Base-by-base conservation (phyloP, 495 filamentous ascomycete species). In the Venustampulla echinocandica region DNA sequence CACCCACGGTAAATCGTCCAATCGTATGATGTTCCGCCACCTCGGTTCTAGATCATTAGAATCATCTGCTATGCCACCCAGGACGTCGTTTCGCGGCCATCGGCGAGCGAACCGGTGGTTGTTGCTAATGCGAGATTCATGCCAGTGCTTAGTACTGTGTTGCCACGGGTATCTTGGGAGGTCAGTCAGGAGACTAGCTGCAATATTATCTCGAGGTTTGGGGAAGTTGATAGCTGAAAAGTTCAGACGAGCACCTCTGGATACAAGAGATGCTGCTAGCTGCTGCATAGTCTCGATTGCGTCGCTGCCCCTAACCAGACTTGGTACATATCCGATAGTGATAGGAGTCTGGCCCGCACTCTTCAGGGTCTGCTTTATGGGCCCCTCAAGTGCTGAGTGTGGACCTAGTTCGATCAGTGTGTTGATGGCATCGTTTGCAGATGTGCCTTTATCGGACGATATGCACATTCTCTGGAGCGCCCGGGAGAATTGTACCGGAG, bases 361-460 rank as follows among this genome's bases (percentile, higher is more conserved):
- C 50, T 75, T 68, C n/a, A 81, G 49, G 4, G 71, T 75, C 50
- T 80, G 72, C 53, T 71, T 73, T 22, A 80, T 57, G 1, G 81
- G 80, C 0, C 75, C 76, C 43, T 76, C 69, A 1, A 88, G 66
- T 0, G 82, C 79, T 7, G 71, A 64, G 48, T 85, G 81, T 20
- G 84, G 81, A 0, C 83, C 82, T 15, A 84, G 63, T 51, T 85
- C 81, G 20, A 85, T 46, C 6, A 84, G 57, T 3, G 66, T 58
- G 42, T 61, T 48, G 33, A 57, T 51, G n/a, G n/a, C n/a, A n/a
- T n/a, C n/a, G n/a, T n/a, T n/a, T 13, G 44, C 48, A 13, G 48
- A 48, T 27, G 45, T 50, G 43, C 39, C 28, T 3, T 37, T 30
- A n/a, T 58, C 43, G 5, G 32, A 14, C 13, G 77, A 56, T 61